Evolutionary conservation across 495 filamentous ascomycete genomes (phyloP).

Genomic region (Stereocaulon alpinum): DNA sequence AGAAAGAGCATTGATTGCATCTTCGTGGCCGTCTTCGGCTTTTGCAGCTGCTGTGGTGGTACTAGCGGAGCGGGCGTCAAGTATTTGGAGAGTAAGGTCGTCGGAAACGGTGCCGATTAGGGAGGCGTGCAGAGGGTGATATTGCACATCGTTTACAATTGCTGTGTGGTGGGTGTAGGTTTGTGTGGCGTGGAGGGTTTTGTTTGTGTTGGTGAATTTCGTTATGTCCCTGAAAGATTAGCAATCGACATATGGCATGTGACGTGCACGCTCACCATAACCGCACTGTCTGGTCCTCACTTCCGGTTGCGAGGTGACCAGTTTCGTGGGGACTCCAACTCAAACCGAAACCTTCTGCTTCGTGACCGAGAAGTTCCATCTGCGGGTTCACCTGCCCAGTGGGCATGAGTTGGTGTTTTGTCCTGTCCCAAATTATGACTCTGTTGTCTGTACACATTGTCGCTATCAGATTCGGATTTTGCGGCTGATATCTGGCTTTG

Average conservation of each 20-base stretch:
- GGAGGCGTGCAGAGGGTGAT: constrained; percentile 71
- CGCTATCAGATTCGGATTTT: constrained; percentile 95
- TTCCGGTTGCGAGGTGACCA: constrained; percentile 79
- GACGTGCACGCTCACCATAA: constrained; percentile 53
- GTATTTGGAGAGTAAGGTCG: constrained; percentile 82
- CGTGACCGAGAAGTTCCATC: constrained; percentile 77
- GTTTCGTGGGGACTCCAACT: constrained; percentile 80
- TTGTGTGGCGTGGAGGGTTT: constrained; percentile 53
- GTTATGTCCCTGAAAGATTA: constrained; percentile 60
- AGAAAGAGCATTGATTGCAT: constrained; percentile 87
- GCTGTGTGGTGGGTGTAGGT: constrained; percentile 83
- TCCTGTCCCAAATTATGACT: constrained; percentile 88
- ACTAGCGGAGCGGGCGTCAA: constrained; percentile 65
- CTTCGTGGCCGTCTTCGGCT: constrained; percentile 62
- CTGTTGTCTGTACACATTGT: constrained; percentile 82
- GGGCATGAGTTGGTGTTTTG: constrained; percentile 73
- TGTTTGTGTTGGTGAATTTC: constrained; percentile 56
- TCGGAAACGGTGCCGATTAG: constrained; percentile 92
- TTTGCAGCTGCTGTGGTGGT: constrained; percentile 50
- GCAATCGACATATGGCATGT: background rate
- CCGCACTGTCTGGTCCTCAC: constrained; percentile 79
- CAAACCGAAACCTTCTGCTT: constrained; percentile 85
- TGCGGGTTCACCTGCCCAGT: constrained; percentile 65
- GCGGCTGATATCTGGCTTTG: constrained; percentile 94
- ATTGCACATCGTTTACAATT: constrained; percentile 92